These are phyloP conservation scores for Talaromyces trachyspermus DNA, from an alignment of 495 filamentous ascomycete genomes.

Conservation along the genomic window DNA sequence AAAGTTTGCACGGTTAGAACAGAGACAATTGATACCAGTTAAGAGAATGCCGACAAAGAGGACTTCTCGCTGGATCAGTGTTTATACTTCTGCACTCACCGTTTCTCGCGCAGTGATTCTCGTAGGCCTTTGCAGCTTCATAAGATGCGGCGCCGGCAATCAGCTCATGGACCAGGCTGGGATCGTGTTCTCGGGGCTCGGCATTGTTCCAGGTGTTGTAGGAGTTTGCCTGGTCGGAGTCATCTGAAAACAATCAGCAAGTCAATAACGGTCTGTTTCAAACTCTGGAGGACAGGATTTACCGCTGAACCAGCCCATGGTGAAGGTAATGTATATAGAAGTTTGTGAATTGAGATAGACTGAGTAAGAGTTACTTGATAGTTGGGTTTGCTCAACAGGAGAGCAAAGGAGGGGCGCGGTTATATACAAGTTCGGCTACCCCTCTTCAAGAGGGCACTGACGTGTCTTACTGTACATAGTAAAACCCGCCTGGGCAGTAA, in stretches of 20 bases:
- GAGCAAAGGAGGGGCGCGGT: too few species aligned
- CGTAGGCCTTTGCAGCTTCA: constrained; percentile 66
- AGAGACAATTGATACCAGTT: too few species aligned
- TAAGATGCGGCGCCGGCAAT: constrained; percentile 65
- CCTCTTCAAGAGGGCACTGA: too few species aligned
- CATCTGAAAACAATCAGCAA: constrained; percentile 11
- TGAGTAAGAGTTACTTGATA: too few species aligned
- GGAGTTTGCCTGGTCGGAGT: constrained; percentile 24
- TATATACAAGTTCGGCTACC: too few species aligned
- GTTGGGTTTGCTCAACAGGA: too few species aligned
- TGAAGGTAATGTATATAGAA: constrained; percentile 13
- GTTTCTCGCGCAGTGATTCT: constrained; percentile 54
- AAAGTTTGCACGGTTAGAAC: background rate
- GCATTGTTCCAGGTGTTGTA: constrained; percentile 44
- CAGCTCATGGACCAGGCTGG: constrained; percentile 57
- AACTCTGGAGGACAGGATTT: background rate
- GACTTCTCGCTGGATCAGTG: background rate
- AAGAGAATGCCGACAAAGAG: too few species aligned
- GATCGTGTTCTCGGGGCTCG: constrained; percentile 34
- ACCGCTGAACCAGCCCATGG: constrained; percentile 22
- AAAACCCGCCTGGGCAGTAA: too few species aligned
- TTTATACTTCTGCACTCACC: constrained; percentile 29
- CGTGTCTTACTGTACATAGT: too few species aligned
- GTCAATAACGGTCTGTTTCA: background rate
- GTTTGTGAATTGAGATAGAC: too few species aligned